Conservation (phyloP, 202 grass and related monocot species). For the Musa balbisiana region DNA sequence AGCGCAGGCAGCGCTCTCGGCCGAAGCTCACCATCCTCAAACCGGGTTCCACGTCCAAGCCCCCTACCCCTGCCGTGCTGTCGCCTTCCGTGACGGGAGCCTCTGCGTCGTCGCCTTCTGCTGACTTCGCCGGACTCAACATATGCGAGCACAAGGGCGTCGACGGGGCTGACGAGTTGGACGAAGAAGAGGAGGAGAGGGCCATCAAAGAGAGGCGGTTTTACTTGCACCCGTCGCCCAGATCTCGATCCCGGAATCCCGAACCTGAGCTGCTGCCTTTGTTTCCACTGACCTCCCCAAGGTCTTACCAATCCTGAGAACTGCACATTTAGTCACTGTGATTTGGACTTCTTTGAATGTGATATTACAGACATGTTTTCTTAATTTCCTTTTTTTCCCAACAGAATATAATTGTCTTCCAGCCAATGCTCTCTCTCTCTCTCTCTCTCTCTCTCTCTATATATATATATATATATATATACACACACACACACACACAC, state of each 20-base stretch:
- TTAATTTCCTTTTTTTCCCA: too few species aligned
- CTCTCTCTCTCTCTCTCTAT: too few species aligned
- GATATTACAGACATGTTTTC: too few species aligned
- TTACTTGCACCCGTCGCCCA: constrained; percentile 15
- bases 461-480: too few species aligned
- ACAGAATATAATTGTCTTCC: too few species aligned
- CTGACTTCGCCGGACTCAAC: constrained; percentile 1
- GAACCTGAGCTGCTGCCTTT: constrained; percentile 41
- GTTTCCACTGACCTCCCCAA: constrained; percentile 36
- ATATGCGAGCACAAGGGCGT: constrained; percentile 2
- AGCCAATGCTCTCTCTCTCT: too few species aligned
- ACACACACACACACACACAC: too few species aligned
- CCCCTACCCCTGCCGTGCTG: neutral
- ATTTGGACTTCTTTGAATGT: too few species aligned
- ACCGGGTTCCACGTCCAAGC: constrained; percentile 12
- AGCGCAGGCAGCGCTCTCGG: constrained; percentile 13
- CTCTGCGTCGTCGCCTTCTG: constrained; percentile 14
- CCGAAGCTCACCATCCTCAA: constrained; percentile 30
- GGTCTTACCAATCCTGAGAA: neutral
- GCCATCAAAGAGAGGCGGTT: constrained; percentile 15
- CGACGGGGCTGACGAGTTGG: constrained; percentile 4
- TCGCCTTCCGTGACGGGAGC: neutral
- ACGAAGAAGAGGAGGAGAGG: constrained; percentile 18
- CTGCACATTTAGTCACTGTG: too few species aligned
- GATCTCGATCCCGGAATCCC: neutral